Evolutionary conservation across 2,329 filamentous ascomycete genomes (phyloP).

Genomic region (Stachybotrys chlorohalonatus): DNA sequence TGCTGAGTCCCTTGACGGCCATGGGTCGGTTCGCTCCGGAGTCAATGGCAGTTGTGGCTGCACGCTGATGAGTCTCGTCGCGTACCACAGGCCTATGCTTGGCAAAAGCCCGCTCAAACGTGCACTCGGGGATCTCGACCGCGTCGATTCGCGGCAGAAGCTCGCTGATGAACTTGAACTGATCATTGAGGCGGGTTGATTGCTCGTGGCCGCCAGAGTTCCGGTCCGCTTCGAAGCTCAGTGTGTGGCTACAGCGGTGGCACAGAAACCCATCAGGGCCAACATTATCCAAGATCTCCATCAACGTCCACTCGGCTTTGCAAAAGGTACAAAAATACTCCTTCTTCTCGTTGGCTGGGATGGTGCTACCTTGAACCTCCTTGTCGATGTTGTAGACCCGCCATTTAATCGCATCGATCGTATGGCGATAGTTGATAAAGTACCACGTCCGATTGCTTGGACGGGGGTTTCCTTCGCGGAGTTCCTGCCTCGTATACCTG

Average conservation of each 20-base stretch:
- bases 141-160: conserved; percentile 69
- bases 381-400: conserved; percentile 82
- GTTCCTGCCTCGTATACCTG: conserved; percentile 57
- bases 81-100: conserved; percentile 55
- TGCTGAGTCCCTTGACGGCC: conserved; percentile 59
- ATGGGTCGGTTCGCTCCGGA: conserved; percentile 46
- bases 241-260: conserved; percentile 60
- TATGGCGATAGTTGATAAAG: conserved; percentile 90
- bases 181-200: conserved; percentile 65
- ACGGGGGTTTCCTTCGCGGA: conserved; percentile 71
- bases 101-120: conserved; percentile 60
- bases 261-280: conserved; percentile 70
- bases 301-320: conserved; percentile 75
- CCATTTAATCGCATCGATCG: conserved; percentile 95
- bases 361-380: conserved; percentile 74
- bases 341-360: conserved; percentile 77
- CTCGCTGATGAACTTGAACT: conserved; percentile 70
- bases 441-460: conserved; percentile 88
- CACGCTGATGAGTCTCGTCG: conserved; percentile 58
- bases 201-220: conserved; percentile 64
- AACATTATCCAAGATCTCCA: conserved; percentile 77
- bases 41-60: conserved; percentile 49
- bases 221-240: conserved; percentile 58
- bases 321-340: conserved; percentile 82
- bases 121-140: conserved; percentile 64